Percentiles rank a stretch among this genome's conserved stretches.
These are phyloP conservation scores for Arthrobotrys entomopaga DNA, from an alignment of 2,329 filamentous ascomycete genomes.

Conservation along the genomic window DNA sequence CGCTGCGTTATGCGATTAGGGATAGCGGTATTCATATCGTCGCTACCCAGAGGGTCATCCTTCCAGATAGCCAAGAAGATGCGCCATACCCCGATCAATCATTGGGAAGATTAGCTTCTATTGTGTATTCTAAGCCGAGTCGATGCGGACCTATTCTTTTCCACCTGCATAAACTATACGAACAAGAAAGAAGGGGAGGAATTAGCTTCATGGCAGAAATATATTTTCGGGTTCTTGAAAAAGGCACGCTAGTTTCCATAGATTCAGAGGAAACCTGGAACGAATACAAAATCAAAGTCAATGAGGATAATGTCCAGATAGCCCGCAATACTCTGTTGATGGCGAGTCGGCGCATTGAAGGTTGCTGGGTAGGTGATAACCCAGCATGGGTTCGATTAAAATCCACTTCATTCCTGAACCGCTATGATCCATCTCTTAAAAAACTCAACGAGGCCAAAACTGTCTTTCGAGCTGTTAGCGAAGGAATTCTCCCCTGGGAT, in stretches of 20 bases:
- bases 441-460: conserved; percentile 16
- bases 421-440: conserved; percentile 2
- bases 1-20: conserved; percentile 22
- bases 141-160: conserved; percentile 31
- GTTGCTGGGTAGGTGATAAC: conserved; percentile 1
- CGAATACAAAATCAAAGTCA: background rate
- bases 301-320: conserved; percentile 1
- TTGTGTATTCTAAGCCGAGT: conserved; percentile 27
- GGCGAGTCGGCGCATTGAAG: conserved; percentile 1
- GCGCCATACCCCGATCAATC: background rate
- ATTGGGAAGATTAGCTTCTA: conserved; percentile 21
- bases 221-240: conserved; percentile 24
- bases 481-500: conserved; percentile 34
- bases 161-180: conserved; percentile 1
- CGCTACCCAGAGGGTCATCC: conserved; percentile 16
- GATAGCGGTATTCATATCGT: conserved; percentile 34
- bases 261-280: background rate
- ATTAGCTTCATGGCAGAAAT: conserved; percentile 9
- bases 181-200: background rate
- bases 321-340: conserved; percentile 1
- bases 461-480: conserved; percentile 19
- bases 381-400: conserved; percentile 30
- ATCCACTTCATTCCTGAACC: background rate
- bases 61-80: background rate
- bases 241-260: conserved; percentile 18